Evolutionary conservation across 2,329 filamentous ascomycete species (phyloP), one percentile per base, ranked within the genome.

Genomic region (Lecanicillium sp.): DNA sequence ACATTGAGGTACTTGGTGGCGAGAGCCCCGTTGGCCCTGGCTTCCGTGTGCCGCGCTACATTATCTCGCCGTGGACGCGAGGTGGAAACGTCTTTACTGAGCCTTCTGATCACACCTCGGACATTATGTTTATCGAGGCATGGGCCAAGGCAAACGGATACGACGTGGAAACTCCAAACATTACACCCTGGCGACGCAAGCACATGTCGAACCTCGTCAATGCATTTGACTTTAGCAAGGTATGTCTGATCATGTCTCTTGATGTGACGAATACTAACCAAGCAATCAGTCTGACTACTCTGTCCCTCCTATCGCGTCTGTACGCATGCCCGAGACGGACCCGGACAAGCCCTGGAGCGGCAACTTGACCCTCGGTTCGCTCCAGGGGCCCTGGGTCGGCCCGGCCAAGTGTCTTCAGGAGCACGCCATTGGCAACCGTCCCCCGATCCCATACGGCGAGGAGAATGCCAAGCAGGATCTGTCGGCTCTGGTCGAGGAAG

Each of bases 11-110:
- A 24, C 47, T 55, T 10, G 52, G 61, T 35, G 52, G 55, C 49
- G 58, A 56, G 7, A 59, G 52, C 32, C 58, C 59, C 14, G 44
- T 58, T 3, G 60, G 61, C 2, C 62, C 62, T 8, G 60, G 59
- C 55, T 69, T 73, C 55, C 72, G 75, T 9, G 61, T 72, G 4
- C 74, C 74, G 0, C 72, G 77, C 52, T 72, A 72, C 52, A 75
- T 78, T 57, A 65, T 78, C 43, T 77, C 74, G 1, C 74, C 75
- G 0, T 78, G 72, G 68, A 77, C 74, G 1, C 70, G 74, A 4
- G 74, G 74, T 19, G 70, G 69, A 12, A 66, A 74, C 15, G 72
- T 78, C 2, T 77, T 77, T 51, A 75, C 72, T 5, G 74, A 78
- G 58, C 68, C 69, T 23, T 66, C 69, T 4, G 75, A 78, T 52